A percentile compares a stretch with the other conserved stretches of the same genome.
phyloP scores from a whole-genome alignment of 176 grass and related monocot genomes.

The Eleusine coracana region DNA sequence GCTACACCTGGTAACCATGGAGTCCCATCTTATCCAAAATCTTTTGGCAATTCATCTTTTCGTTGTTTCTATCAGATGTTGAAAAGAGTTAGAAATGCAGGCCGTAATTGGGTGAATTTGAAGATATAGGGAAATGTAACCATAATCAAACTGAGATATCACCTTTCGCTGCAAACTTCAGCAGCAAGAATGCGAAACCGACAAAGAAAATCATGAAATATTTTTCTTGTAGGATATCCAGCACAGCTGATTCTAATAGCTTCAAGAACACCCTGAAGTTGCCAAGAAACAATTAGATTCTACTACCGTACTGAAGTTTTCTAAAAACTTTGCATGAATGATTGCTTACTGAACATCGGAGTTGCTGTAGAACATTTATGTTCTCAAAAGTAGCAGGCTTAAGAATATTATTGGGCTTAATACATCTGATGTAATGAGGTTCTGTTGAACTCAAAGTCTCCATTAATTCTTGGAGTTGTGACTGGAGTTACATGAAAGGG shows the following conservation, averaged over 20 bases:
- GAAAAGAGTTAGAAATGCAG: conserved; percentile 32
- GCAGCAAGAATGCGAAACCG: conserved; percentile 81
- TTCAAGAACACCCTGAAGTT: conserved; percentile 93
- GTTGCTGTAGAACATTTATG: conserved; percentile 80
- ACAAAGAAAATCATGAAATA: conserved; percentile 84
- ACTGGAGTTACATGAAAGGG: conserved; percentile 53
- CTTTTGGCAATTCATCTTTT: conserved; percentile 78
- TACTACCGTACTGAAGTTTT: background rate
- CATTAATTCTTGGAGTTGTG: conserved; percentile 87
- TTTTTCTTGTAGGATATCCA: conserved; percentile 95
- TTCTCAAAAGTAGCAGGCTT: conserved; percentile 91
- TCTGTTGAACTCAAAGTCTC: conserved; percentile 86
- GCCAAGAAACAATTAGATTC: conserved; percentile 25
- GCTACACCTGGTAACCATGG: conserved; percentile 74
- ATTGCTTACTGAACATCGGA: conserved; percentile 83
- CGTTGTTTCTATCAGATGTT: conserved; percentile 60
- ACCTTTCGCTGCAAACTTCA: conserved; percentile 73
- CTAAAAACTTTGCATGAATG: conserved; percentile 10
- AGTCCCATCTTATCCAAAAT: conserved; percentile 83
- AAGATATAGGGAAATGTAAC: background rate
- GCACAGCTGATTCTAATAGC: conserved; percentile 96
- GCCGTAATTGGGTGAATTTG: conserved; percentile 21
- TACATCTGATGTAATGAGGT: conserved; percentile 94
- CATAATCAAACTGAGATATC: conserved; percentile 33
- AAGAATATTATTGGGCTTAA: conserved; percentile 91